A percentile compares a stretch with the other conserved stretches of the same genome.
Evolutionary conservation across 1,284 basidiomycete genomes (phyloP).

Genomic region (Ceratobasidium sp.): DNA sequence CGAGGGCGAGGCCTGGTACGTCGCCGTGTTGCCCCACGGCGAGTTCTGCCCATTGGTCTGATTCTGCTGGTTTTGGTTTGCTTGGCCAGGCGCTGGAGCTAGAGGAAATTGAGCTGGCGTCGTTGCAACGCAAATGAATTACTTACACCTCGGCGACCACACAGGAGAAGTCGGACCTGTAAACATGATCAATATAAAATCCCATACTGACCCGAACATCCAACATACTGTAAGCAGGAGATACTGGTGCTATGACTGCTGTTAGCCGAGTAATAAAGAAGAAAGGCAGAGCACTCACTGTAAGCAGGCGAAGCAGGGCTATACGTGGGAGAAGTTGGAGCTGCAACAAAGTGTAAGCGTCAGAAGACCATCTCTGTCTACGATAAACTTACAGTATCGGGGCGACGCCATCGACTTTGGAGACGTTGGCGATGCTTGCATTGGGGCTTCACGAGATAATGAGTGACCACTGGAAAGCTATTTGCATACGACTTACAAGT

Average conservation of each 20-base stretch:
- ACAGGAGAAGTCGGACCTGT: constrained; percentile 70
- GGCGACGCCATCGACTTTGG: constrained; percentile 87
- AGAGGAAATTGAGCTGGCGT: neutral
- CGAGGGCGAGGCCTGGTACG: constrained; percentile 39
- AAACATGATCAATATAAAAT: constrained; percentile 20
- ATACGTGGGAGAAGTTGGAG: constrained; percentile 84
- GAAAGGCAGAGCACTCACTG: constrained; percentile 59
- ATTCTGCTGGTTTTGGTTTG: constrained; percentile 23
- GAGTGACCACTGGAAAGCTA: constrained; percentile 42
- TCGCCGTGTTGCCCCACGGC: constrained; percentile 25
- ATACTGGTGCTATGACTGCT: constrained; percentile 68
- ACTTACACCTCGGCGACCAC: constrained; percentile 64
- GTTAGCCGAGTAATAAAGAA: constrained; percentile 6
- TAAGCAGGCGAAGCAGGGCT: constrained; percentile 67
- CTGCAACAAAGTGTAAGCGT: constrained; percentile 65
- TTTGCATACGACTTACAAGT: constrained; percentile 52
- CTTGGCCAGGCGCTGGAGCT: constrained; percentile 25
- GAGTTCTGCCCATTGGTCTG: constrained; percentile 39
- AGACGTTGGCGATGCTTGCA: constrained; percentile 81
- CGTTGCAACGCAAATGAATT: neutral
- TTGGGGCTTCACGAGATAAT: constrained; percentile 59
- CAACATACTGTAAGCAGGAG: constrained; percentile 72
- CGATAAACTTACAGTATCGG: constrained; percentile 75
- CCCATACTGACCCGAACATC: neutral
- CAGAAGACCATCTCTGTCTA: constrained; percentile 40